Evolutionary conservation across 2,329 filamentous ascomycete genomes (phyloP).

Genomic region (Amylocarpus encephaloides): DNA sequence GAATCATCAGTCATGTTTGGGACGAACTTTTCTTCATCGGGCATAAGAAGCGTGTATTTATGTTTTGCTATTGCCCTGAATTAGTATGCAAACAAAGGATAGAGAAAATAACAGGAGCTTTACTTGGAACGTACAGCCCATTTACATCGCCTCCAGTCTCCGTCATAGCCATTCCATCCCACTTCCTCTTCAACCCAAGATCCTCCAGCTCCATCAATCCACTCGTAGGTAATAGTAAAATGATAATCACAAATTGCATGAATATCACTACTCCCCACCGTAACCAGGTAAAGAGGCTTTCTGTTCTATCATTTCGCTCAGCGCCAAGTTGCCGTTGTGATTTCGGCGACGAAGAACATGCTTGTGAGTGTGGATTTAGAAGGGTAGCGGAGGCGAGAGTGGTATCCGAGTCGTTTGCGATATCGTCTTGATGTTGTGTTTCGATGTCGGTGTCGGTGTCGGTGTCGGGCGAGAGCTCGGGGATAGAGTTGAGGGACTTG

Average conservation of each 20-base stretch:
- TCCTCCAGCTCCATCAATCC: constrained; percentile 11
- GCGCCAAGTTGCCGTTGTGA: constrained; percentile 9
- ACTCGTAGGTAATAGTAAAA: constrained; percentile 21
- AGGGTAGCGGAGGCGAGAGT: constrained; percentile 23
- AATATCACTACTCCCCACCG: constrained; percentile 26
- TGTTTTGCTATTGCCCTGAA: constrained; percentile 17
- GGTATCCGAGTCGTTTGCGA: constrained; percentile 24
- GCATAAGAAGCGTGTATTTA: constrained; percentile 27
- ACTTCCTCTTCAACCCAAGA: constrained; percentile 1
- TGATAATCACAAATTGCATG: constrained; percentile 26
- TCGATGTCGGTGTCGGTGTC: constrained; percentile 3
- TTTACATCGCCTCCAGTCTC: constrained; percentile 33
- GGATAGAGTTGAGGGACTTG: not conserved
- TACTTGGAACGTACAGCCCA: constrained; percentile 30
- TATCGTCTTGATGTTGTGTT: constrained; percentile 8
- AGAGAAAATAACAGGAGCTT: constrained; percentile 2
- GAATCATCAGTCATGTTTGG: constrained; percentile 30
- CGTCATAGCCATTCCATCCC: constrained; percentile 13
- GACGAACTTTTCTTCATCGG: constrained; percentile 28
- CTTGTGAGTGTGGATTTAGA: constrained; percentile 8
- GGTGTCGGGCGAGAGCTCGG: not conserved
- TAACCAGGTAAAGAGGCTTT: constrained; percentile 23
- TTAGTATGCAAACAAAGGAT: not conserved
- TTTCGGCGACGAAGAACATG: constrained; percentile 1
- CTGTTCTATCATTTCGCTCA: constrained; percentile 7